Conservation (phyloP, 345 rosid species). For the Acer campestre region DNA sequence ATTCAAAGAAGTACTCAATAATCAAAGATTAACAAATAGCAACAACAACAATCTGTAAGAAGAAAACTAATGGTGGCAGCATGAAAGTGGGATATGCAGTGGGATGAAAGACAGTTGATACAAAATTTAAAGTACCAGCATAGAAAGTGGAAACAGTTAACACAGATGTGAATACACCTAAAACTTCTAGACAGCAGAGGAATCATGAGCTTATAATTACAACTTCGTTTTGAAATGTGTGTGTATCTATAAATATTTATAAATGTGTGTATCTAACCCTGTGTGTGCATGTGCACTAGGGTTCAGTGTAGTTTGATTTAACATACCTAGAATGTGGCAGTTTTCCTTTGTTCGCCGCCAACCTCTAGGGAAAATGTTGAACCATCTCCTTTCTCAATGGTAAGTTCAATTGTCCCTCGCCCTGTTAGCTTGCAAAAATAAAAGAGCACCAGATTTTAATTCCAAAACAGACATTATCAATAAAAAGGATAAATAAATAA, state of each 20-base stretch:
- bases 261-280: too few relatives aligned
- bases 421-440: slow-evolving; percentile 68
- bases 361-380: slow-evolving; percentile 76
- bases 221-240: neutral
- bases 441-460: slow-evolving; percentile 6
- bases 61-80: neutral
- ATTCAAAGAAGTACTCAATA: neutral
- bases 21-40: neutral
- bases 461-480: neutral
- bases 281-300: neutral
- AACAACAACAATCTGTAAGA: neutral
- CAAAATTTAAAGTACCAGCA: too few relatives aligned
- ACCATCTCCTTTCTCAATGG: slow-evolving; percentile 81
- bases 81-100: neutral
- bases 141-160: neutral
- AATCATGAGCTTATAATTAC: neutral
- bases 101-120: too few relatives aligned
- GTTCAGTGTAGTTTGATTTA: neutral
- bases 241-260: too few relatives aligned
- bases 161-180: too few relatives aligned
- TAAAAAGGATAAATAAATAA: too few relatives aligned
- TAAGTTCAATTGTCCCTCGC: slow-evolving; percentile 80
- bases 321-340: slow-evolving; percentile 73
- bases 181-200: neutral
- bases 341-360: slow-evolving; percentile 73